A percentile compares a stretch with the other conserved stretches of the same genome.
phyloP scores from a whole-genome alignment of 2,329 filamentous ascomycete species.

The Phoma sp. region DNA sequence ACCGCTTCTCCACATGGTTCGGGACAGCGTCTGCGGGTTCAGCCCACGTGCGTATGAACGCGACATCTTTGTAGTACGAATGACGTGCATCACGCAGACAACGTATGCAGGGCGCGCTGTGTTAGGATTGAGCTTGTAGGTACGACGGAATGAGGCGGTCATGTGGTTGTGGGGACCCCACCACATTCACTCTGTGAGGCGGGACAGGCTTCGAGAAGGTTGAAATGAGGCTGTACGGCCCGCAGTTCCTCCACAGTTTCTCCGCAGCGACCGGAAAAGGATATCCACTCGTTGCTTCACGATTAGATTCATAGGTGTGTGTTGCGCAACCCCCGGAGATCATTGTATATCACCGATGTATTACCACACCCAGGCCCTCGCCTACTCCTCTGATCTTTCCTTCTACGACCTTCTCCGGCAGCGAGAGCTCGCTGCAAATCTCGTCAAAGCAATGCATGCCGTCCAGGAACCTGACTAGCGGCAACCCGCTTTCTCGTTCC shows the following conservation, averaged over 20 bases:
- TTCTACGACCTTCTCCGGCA: conserved; percentile 75
- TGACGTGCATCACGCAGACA: conserved; percentile 18
- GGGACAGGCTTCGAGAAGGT: conserved; percentile 1
- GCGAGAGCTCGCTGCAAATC: conserved; percentile 77
- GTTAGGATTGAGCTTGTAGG: background rate
- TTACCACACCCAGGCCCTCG: conserved; percentile 42
- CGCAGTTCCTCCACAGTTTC: background rate
- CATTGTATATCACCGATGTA: conserved; percentile 25
- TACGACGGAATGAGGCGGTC: conserved; percentile 1
- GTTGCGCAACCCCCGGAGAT: background rate
- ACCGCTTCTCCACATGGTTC: conserved; percentile 12
- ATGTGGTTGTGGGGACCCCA: conserved; percentile 11
- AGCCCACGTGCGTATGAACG: conserved; percentile 7
- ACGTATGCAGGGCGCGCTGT: conserved; percentile 10
- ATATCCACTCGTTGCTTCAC: background rate
- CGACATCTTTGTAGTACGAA: conserved; percentile 1
- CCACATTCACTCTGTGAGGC: conserved; percentile 1
- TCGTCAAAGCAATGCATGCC: conserved; percentile 81
- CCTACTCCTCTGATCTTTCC: conserved; percentile 64
- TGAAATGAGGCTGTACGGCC: conserved; percentile 9
- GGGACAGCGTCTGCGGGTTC: background rate
- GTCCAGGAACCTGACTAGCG: conserved; percentile 73
- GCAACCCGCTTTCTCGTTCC: conserved; percentile 38
- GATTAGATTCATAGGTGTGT: background rate
- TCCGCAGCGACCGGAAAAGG: background rate